phyloP scores from a whole-genome alignment of 2,329 filamentous ascomycete genomes.

The Xylaria sp. region DNA sequence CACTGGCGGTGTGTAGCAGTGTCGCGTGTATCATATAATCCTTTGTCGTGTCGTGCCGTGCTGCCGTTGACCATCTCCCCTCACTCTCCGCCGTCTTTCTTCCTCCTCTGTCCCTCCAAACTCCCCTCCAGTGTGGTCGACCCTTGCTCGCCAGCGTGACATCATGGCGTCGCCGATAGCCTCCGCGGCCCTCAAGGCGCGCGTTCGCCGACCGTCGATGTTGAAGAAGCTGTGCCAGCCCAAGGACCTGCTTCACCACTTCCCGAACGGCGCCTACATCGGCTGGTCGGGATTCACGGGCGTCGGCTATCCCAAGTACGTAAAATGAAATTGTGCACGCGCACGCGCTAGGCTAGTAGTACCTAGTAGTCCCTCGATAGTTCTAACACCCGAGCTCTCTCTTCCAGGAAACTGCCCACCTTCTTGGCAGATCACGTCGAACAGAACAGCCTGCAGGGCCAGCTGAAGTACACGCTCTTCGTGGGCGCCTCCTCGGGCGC shows the following conservation, averaged over 20 bases:
- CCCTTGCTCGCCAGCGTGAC: conserved; percentile 18
- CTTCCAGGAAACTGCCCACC: conserved; percentile 78
- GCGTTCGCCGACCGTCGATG: conserved; percentile 75
- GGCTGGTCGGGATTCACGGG: conserved; percentile 93
- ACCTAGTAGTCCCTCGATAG: too few species aligned
- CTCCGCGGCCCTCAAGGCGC: conserved; percentile 74
- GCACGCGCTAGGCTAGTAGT: background rate
- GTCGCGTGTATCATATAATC: background rate
- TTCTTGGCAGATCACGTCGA: conserved; percentile 88
- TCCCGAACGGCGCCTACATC: conserved; percentile 83
- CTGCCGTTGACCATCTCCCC: background rate
- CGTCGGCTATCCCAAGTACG: conserved; percentile 84
- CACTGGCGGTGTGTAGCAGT: background rate
- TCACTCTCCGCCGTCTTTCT: conserved; percentile 19
- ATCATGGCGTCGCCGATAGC: conserved; percentile 58
- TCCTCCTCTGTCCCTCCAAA: conserved; percentile 15
- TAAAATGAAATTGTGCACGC: conserved; percentile 20
- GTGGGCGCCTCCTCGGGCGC: conserved; percentile 88
- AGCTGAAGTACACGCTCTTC: conserved; percentile 85
- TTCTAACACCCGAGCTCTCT: conserved; percentile 15
- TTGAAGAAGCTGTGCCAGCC: conserved; percentile 79
- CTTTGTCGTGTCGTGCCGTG: too few species aligned
- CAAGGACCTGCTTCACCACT: conserved; percentile 78
- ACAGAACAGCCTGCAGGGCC: conserved; percentile 79
- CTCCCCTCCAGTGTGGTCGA: background rate